Conservation (phyloP, 2,329 filamentous ascomycete genomes). For the Amauroascus niger region DNA sequence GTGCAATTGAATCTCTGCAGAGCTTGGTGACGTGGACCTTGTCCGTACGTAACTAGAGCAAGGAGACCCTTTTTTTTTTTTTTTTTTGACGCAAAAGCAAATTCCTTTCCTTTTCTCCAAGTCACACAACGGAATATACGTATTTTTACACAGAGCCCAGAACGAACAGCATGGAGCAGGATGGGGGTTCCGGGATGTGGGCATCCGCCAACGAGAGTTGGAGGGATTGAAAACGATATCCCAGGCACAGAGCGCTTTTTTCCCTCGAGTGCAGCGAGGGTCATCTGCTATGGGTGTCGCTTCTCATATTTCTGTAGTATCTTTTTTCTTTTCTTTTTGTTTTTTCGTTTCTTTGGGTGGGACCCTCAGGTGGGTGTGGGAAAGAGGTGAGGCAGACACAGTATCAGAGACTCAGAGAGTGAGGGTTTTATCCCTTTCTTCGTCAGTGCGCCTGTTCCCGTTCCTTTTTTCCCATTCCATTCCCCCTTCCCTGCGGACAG, state of each 20-base stretch:
- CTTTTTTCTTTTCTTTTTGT: not conserved
- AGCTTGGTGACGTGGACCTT: constrained; percentile 4
- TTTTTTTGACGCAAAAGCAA: too few species aligned
- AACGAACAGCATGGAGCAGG: not conserved
- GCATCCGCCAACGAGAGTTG: constrained; percentile 4
- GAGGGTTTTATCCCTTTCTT: not conserved
- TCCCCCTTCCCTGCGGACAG: not conserved
- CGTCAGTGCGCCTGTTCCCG: too few species aligned
- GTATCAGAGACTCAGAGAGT: not conserved
- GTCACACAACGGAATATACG: not conserved
- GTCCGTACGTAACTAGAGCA: not conserved
- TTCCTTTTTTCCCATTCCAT: not conserved
- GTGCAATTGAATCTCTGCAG: not conserved
- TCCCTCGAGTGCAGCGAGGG: not conserved
- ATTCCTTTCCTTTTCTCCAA: not conserved
- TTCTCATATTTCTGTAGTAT: not conserved
- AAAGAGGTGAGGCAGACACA: not conserved
- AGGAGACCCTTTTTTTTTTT: too few species aligned
- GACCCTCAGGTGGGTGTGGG: not conserved
- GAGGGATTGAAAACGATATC: constrained; percentile 6
- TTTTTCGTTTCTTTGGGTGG: not conserved
- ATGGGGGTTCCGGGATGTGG: not conserved
- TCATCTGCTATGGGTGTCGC: not conserved
- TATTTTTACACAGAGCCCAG: not conserved
- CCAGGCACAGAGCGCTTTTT: not conserved